Evolutionary conservation across 768 basidiomycete genomes (phyloP).

Genomic region (Podaxis sp.): DNA sequence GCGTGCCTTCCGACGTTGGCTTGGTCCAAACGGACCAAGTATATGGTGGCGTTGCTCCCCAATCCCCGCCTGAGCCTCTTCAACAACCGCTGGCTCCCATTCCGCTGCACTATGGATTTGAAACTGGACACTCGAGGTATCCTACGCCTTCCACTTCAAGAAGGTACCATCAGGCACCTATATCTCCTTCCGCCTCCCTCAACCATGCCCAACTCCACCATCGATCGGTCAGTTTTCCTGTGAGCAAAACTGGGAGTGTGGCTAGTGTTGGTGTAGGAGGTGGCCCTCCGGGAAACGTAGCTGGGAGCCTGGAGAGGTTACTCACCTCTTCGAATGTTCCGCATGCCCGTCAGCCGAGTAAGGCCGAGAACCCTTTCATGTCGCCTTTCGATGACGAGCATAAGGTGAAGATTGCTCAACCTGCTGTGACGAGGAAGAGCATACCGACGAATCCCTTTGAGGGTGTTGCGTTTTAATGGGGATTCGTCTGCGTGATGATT

Average conservation of each 20-base stretch:
- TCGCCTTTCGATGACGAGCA: conserved; percentile 80
- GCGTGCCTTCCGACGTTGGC: not conserved
- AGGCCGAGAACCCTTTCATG: conserved; percentile 52
- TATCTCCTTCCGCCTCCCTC: conserved; percentile 10
- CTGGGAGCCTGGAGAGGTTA: conserved; percentile 10
- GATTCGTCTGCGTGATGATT: not conserved
- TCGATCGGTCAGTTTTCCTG: conserved; percentile 11
- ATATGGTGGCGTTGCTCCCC: not conserved
- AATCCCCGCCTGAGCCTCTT: not conserved
- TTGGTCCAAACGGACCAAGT: not conserved
- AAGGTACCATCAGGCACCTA: not conserved
- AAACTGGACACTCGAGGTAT: not conserved
- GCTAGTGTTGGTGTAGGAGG: conserved; percentile 16
- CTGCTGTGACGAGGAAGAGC: conserved; percentile 36
- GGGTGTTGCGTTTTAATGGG: conserved; percentile 18
- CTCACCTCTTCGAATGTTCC: conserved; percentile 34
- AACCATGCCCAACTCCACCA: conserved; percentile 10
- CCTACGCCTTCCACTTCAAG: not conserved
- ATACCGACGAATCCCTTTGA: conserved; percentile 50
- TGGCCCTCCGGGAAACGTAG: conserved; percentile 15
- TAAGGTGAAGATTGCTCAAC: conserved; percentile 22
- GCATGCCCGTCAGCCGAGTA: conserved; percentile 36
- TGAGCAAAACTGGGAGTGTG: conserved; percentile 13
- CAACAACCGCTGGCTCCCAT: not conserved
- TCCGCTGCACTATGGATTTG: conserved; percentile 6